Conservation (phyloP, 441 rosid genomes). For the Gossypium davidsonii region DNA sequence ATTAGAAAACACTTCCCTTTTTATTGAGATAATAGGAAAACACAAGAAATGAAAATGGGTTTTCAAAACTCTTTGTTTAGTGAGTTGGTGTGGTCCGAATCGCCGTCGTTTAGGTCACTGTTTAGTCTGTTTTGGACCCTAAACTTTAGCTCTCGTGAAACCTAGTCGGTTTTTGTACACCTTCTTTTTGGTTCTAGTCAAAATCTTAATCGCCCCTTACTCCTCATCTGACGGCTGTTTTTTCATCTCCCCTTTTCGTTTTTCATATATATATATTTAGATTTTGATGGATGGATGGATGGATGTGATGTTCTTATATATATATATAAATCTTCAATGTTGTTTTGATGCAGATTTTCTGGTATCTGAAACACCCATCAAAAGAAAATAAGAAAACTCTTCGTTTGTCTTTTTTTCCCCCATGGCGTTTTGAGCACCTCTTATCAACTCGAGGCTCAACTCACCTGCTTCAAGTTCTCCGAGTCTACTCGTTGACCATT, state of each 20-base stretch:
- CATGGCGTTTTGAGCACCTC: constrained; percentile 1
- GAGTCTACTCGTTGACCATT: constrained; percentile 4
- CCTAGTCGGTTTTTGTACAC: neutral
- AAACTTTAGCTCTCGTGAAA: constrained; percentile 15
- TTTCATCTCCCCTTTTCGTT: neutral
- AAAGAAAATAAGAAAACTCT: neutral
- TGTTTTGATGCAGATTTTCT: constrained; percentile 25
- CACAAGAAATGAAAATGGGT: neutral
- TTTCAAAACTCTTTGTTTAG: neutral
- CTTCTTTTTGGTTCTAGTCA: constrained; percentile 16
- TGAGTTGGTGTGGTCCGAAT: constrained; percentile 10
- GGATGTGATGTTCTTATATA: constrained; percentile 15
- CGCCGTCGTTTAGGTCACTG: constrained; percentile 32
- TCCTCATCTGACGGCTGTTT: constrained; percentile 32
- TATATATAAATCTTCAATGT: neutral
- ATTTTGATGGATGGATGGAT: constrained; percentile 9
- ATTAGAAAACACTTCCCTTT: neutral
- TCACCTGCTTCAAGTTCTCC: neutral
- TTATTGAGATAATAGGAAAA: neutral
- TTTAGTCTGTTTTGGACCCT: neutral
- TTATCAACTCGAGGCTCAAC: constrained; percentile 1
- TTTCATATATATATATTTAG: neutral
- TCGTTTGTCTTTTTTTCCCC: neutral
- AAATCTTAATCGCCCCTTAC: constrained; percentile 27
- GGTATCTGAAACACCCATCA: neutral